Evolutionary conservation across 2,329 filamentous ascomycete genomes (phyloP), one percentile per base, ranked within the genome.

Genomic region (Fusarium pilosicola): DNA sequence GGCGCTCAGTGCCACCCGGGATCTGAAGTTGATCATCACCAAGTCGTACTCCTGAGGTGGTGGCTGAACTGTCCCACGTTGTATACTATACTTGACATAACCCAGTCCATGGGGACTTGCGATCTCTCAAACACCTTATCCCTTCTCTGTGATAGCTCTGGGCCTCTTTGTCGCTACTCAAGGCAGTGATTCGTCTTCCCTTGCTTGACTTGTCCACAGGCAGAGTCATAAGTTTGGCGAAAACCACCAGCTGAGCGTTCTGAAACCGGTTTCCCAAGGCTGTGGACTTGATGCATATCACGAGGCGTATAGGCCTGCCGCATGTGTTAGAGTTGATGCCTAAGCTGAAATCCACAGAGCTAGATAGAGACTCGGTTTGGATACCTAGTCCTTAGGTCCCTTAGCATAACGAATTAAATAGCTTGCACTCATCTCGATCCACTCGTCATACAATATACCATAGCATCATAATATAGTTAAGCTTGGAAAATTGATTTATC

Each of bases 381-480:
- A 74, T 74, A 74, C 59, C 34, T 52, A 38, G 71, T 48, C 39
- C 59, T 61, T 62, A 41, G 42, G 41, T 32, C 34, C 36, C 45
- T 68, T 39, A 39, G 30, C 39, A 55, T 46, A 70, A 26, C 39
- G 49, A 51, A 12, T 13, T 52, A 49, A 42, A 46, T 30, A 61
- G 26, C 60, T 56, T 34, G 49, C 30, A 74, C 45, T 56, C 44
- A 61, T 61, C 46, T 22, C n/a, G 55, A 54, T 24, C 45, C 48
- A 34, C 32, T 24, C 41, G 32, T 51, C 38, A 42, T 44, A 36
- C 15, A 44, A 58, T 46, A 42, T 30, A 58, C 48, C 30, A 60
- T 60, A 28, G 56, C 32, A 51, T 57, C 39, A 54, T 49, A 54
- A 17, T 45, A 36, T 62, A 34, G 32, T 34, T 34, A 32, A 55